Evolutionary conservation across 1,284 basidiomycete species (phyloP), one percentile per base, ranked within the genome.

Genomic region (Anthracocystis panici-leucophaei): DNA sequence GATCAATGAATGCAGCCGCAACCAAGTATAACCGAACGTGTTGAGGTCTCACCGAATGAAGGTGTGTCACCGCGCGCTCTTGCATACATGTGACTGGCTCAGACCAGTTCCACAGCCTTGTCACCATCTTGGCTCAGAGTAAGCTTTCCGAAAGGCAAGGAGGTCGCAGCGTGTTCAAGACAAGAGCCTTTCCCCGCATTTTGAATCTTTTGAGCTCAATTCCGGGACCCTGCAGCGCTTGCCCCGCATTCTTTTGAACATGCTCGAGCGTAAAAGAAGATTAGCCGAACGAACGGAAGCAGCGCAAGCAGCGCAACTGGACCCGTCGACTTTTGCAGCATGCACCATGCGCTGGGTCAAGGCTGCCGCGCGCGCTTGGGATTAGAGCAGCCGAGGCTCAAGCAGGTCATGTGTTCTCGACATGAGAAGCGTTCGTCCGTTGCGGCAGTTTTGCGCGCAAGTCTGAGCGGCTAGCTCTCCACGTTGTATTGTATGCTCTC

Each of bases 171-270:
- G 31, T 6, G 10, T 7, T 11, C 31, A 33, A 33, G 4, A 33
- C 14, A 14, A 31, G 7, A 11, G 8, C 42, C 48, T 57, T 57
- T 57, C 54, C 54, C 54, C 54, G 54, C 54, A 57, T 46, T 38
- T 48, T 45, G 2, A 16, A 21, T 20, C 18, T 23, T 25, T n/a
- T 29, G 29, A 33, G n/a, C 41, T 21, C 23, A 46, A 23, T 23
- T 27, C 27, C 25, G 51, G 38, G 35, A 41, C 35, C 23, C 38
- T 53, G 51, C 48, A 49, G 48, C 18, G 38, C 51, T 38, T 33
- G 31, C 53, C 53, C 54, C 44, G 31, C 42, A 45, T 5, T 45
- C 46, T n/a, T 29, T 27, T n/a, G 9, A 6, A 9, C 29, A 46
- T 31, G 48, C 48, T 49, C 23, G 12, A 33, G 18, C 48, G 48